phyloP scores from a whole-genome alignment of 1,284 basidiomycete genomes.

The Mixia osmundae region DNA sequence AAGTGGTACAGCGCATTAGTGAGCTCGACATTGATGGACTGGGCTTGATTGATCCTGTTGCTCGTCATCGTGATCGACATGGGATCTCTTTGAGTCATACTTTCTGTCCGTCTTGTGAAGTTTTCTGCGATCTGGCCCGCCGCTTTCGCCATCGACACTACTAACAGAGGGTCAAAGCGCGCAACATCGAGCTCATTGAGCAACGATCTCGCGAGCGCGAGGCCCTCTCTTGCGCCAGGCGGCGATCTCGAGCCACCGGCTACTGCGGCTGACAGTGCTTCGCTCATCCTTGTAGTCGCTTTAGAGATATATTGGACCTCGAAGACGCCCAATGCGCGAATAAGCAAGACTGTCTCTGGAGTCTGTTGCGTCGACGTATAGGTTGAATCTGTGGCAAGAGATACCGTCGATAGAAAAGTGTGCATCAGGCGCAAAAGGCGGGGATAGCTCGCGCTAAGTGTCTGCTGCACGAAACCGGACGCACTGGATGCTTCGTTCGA shows the following conservation, averaged over 20 bases:
- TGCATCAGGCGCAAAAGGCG: conserved; percentile 69
- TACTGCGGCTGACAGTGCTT: conserved; percentile 41
- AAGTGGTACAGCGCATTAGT: conserved; percentile 55
- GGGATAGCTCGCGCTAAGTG: conserved; percentile 61
- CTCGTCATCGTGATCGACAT: too few relatives aligned
- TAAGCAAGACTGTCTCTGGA: conserved; percentile 66
- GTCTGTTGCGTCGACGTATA: conserved; percentile 65
- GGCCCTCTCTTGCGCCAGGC: conserved; percentile 49
- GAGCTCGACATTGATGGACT: conserved; percentile 47
- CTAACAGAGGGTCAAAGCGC: conserved; percentile 69
- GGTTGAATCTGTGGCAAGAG: conserved; percentile 76
- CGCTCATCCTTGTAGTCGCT: conserved; percentile 55
- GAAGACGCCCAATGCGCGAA: conserved; percentile 55
- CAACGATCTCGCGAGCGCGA: conserved; percentile 45
- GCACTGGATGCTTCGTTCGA: conserved; percentile 50
- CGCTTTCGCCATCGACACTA: conserved; percentile 50
- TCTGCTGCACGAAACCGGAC: conserved; percentile 64
- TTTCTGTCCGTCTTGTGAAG: too few relatives aligned
- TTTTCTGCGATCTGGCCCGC: too few relatives aligned
- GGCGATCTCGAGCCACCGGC: conserved; percentile 38
- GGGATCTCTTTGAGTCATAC: too few relatives aligned
- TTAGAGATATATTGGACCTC: conserved; percentile 64
- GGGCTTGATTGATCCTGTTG: too few relatives aligned
- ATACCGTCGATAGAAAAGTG: conserved; percentile 82
- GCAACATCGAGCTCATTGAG: conserved; percentile 81